A percentile compares a stretch with the other conserved stretches of the same genome.
These are phyloP conservation scores for Coemansia sp. DNA, from an alignment of 192 early-diverging fungal genomes.

Conservation along the genomic window DNA sequence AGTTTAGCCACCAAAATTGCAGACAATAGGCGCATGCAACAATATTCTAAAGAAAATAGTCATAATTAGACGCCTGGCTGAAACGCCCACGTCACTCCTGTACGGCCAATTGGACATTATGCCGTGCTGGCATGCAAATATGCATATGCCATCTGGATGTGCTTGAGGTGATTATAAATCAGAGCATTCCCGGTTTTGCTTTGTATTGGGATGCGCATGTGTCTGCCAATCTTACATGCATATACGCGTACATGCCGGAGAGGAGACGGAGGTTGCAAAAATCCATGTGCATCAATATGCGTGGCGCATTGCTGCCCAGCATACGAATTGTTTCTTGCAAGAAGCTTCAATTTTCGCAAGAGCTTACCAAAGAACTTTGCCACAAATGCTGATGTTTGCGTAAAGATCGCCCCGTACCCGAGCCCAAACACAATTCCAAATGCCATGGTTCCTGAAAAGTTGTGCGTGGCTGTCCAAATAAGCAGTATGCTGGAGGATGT, in stretches of 20 bases:
- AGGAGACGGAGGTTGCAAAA: background rate
- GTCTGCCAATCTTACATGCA: background rate
- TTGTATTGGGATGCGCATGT: background rate
- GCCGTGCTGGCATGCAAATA: background rate
- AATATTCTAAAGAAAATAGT: background rate
- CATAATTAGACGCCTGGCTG: background rate
- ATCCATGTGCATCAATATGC: conserved; percentile 4
- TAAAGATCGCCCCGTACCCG: conserved; percentile 53
- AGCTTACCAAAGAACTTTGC: conserved; percentile 53
- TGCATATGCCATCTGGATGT: background rate
- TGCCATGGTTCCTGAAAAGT: conserved; percentile 47
- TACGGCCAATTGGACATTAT: too few species aligned
- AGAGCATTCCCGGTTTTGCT: background rate
- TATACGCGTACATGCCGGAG: background rate
- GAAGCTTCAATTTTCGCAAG: background rate
- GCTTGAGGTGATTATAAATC: background rate
- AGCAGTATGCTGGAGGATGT: conserved; percentile 33
- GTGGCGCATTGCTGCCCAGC: conserved; percentile 4
- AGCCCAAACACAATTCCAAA: conserved; percentile 55
- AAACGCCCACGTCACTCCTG: too few species aligned
- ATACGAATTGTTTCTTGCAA: background rate
- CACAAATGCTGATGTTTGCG: conserved; percentile 50
- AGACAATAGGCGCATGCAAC: background rate
- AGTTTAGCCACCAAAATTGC: conserved; percentile 4
- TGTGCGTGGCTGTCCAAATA: conserved; percentile 42